A percentile compares a stretch with the other conserved stretches of the same genome.
phyloP scores from a whole-genome alignment of 192 early-diverging fungal genomes.

The Coemansia erecta region DNA sequence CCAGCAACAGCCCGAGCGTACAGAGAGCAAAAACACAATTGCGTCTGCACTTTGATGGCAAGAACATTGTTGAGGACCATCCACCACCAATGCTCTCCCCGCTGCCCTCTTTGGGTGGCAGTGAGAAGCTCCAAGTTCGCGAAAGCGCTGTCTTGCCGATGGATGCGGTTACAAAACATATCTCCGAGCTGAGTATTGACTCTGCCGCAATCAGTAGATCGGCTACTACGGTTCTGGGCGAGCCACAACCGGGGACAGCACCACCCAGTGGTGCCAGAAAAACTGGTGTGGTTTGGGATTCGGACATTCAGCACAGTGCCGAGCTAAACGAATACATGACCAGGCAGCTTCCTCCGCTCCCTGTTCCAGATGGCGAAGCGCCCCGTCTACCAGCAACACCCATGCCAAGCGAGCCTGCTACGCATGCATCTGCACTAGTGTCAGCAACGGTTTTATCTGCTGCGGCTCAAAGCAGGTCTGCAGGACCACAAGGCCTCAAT shows the following conservation, averaged over 20 bases:
- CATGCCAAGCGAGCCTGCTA: background rate
- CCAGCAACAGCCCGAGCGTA: background rate
- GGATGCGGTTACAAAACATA: too few relatives aligned
- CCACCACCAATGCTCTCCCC: background rate
- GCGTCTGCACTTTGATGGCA: background rate
- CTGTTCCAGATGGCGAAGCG: background rate
- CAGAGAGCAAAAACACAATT: conserved; percentile 8
- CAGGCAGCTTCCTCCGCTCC: conserved; percentile 22
- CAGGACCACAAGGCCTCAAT: too few relatives aligned
- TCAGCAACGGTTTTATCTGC: background rate
- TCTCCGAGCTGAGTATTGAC: too few relatives aligned
- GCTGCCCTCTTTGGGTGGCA: background rate
- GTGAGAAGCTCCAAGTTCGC: too few relatives aligned
- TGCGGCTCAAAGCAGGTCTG: too few relatives aligned
- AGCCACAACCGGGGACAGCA: background rate
- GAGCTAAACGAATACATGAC: conserved; percentile 17
- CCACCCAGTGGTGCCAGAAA: background rate
- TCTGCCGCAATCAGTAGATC: too few relatives aligned
- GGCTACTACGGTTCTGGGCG: too few relatives aligned
- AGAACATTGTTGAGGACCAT: background rate
- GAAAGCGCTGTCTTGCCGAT: too few relatives aligned
- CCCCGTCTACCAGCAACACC: background rate
- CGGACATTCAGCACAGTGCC: background rate
- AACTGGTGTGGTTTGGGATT: background rate
- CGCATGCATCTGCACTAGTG: background rate